Percentiles rank a stretch among this genome's conserved stretches.
These are phyloP conservation scores for Candida gorgasii DNA, from an alignment of 805 yeast species.

Conservation along the genomic window DNA sequence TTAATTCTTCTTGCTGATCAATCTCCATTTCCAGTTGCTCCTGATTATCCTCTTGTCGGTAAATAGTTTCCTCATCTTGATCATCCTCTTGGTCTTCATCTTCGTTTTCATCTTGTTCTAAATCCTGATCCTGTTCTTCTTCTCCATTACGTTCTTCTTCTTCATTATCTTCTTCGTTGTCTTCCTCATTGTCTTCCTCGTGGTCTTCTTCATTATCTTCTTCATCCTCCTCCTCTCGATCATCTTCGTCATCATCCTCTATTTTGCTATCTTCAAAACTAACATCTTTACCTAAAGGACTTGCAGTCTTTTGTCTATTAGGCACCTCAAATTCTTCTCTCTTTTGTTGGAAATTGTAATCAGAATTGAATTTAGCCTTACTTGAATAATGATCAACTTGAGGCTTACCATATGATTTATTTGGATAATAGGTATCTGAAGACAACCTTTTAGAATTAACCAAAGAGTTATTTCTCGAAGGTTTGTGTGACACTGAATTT, in stretches of 20 bases:
- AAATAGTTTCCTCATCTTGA: neutral
- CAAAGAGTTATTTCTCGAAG: conserved; percentile 12
- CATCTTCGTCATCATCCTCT: conserved; percentile 6
- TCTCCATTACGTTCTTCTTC: conserved; percentile 7
- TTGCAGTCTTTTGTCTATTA: conserved; percentile 2
- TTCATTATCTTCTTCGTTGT: neutral
- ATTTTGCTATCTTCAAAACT: neutral
- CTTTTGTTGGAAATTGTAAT: conserved; percentile 5
- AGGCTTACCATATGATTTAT: conserved; percentile 16
- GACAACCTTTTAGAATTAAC: conserved; percentile 24
- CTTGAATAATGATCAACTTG: conserved; percentile 19
- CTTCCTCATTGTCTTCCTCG: conserved; percentile 17
- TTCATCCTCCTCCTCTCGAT: conserved; percentile 24
- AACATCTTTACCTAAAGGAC: conserved; percentile 5
- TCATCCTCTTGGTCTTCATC: conserved; percentile 9
- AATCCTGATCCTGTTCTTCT: conserved; percentile 8
- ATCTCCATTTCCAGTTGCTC: neutral
- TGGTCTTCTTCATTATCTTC: conserved; percentile 46
- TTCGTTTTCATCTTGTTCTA: conserved; percentile 11
- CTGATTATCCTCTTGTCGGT: neutral
- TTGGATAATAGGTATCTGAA: conserved; percentile 32
- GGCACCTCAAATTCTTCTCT: neutral
- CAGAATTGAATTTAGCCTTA: conserved; percentile 10
- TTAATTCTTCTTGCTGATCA: conserved; percentile 23
- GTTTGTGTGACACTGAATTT: conserved; percentile 18